Evolutionary conservation across 2,329 filamentous ascomycete genomes (phyloP).

Genomic region (Aspergillus udagawae): DNA sequence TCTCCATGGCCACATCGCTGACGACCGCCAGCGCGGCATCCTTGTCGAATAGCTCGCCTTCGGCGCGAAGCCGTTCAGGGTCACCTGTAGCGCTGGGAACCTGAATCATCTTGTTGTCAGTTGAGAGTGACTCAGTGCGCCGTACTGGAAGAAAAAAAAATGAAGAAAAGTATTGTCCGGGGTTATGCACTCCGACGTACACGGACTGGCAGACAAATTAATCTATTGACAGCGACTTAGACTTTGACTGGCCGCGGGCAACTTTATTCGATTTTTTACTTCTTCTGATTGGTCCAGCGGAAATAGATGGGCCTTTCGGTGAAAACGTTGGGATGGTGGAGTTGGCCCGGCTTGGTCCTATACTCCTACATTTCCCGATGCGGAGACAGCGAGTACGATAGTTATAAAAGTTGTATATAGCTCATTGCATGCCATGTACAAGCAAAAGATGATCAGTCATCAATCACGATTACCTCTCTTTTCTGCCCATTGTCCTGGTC

Average conservation of each 20-base stretch:
- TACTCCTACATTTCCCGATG: not conserved
- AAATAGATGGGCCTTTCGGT: not conserved
- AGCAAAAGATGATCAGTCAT: not conserved
- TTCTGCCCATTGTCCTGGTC: too few relatives aligned
- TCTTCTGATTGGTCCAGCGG: not conserved
- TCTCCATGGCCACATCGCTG: slow-evolving; percentile 44
- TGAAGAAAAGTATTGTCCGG: not conserved
- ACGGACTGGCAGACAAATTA: not conserved
- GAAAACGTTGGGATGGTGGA: not conserved
- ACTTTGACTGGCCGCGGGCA: not conserved
- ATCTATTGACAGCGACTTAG: not conserved
- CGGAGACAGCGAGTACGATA: too few relatives aligned
- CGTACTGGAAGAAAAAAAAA: not conserved
- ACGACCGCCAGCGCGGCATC: slow-evolving; percentile 59
- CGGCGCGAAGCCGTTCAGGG: slow-evolving; percentile 1
- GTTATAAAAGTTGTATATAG: too few relatives aligned
- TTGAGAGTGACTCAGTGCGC: not conserved
- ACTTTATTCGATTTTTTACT: not conserved
- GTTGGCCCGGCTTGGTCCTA: too few relatives aligned
- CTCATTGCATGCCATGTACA: not conserved
- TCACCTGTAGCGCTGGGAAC: slow-evolving; percentile 13
- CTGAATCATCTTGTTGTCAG: slow-evolving; percentile 16
- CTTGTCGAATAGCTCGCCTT: slow-evolving; percentile 33
- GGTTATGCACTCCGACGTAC: not conserved
- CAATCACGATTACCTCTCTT: not conserved